Conservation (phyloP, 768 basidiomycete species). For the Hydnum rufescens region DNA sequence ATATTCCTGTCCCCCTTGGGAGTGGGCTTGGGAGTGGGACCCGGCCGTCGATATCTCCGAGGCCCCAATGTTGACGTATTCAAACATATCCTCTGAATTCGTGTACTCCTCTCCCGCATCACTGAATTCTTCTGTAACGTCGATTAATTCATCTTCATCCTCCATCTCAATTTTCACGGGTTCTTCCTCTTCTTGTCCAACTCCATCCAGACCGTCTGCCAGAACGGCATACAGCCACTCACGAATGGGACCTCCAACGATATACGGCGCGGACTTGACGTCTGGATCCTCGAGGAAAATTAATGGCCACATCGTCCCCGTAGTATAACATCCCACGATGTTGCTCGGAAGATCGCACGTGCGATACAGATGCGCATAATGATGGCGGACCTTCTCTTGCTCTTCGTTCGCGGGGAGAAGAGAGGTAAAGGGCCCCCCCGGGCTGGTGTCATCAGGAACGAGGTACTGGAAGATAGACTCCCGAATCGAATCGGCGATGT, state of each 20-base stretch:
- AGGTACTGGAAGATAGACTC: conserved; percentile 10
- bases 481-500: conserved; percentile 9
- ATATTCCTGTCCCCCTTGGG: neutral
- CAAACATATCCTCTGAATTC: neutral
- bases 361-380: conserved; percentile 6
- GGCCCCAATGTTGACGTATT: neutral
- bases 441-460: conserved; percentile 3
- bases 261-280: neutral
- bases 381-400: conserved; percentile 2
- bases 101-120: conserved; percentile 7
- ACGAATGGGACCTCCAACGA: conserved; percentile 1
- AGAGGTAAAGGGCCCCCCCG: conserved; percentile 3
- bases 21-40: neutral
- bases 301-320: conserved; percentile 8
- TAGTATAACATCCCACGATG: conserved; percentile 4
- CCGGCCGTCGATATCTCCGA: neutral
- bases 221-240: conserved; percentile 7
- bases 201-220: conserved; percentile 7
- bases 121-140: conserved; percentile 8
- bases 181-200: conserved; percentile 4
- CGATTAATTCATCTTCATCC: conserved; percentile 9
- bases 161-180: neutral
- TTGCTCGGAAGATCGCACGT: conserved; percentile 4
- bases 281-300: conserved; percentile 9
- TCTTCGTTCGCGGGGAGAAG: neutral